These are phyloP conservation scores for Elsinoe fawcettii DNA, from an alignment of 2,329 filamentous ascomycete species.

Conservation along the genomic window DNA sequence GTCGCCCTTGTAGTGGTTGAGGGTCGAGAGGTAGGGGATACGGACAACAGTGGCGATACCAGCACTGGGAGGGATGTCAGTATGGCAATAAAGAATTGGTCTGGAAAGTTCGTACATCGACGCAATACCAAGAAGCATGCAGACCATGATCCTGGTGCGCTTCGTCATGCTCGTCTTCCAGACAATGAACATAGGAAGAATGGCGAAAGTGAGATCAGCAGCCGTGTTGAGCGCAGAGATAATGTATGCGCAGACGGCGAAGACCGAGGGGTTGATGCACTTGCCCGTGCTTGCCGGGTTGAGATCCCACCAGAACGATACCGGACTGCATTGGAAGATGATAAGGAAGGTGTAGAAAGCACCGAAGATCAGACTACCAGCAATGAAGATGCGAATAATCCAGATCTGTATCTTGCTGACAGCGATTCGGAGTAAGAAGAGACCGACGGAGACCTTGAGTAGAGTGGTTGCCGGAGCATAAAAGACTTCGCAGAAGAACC, in stretches of 20 bases:
- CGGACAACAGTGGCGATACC: constrained; percentile 45
- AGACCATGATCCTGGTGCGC: constrained; percentile 28
- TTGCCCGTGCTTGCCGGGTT: constrained; percentile 31
- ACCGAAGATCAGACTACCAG: constrained; percentile 38
- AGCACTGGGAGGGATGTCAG: constrained; percentile 29
- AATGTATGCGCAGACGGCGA: constrained; percentile 16
- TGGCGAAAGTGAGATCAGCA: constrained; percentile 32
- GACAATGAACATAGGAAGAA: constrained; percentile 32
- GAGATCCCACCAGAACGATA: constrained; percentile 46
- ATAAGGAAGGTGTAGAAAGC: constrained; percentile 45
- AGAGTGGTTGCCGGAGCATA: constrained; percentile 44
- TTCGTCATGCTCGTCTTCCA: constrained; percentile 31
- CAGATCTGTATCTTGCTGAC: constrained; percentile 37
- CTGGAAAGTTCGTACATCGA: constrained; percentile 21
- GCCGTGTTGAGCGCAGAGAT: constrained; percentile 27
- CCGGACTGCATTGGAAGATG: constrained; percentile 47
- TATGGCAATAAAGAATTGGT: not conserved
- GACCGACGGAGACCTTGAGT: constrained; percentile 45
- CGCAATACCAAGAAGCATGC: constrained; percentile 30
- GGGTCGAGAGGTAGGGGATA: constrained; percentile 35
- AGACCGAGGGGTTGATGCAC: constrained; percentile 26
- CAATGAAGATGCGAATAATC: constrained; percentile 41
- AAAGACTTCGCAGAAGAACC: constrained; percentile 50
- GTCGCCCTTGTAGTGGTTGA: constrained; percentile 34
- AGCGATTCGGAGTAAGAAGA: constrained; percentile 48